A percentile compares a stretch with the other conserved stretches of the same genome.
These are phyloP conservation scores for Epichloe typhina DNA, from an alignment of 2,329 filamentous ascomycete species.

Conservation along the genomic window DNA sequence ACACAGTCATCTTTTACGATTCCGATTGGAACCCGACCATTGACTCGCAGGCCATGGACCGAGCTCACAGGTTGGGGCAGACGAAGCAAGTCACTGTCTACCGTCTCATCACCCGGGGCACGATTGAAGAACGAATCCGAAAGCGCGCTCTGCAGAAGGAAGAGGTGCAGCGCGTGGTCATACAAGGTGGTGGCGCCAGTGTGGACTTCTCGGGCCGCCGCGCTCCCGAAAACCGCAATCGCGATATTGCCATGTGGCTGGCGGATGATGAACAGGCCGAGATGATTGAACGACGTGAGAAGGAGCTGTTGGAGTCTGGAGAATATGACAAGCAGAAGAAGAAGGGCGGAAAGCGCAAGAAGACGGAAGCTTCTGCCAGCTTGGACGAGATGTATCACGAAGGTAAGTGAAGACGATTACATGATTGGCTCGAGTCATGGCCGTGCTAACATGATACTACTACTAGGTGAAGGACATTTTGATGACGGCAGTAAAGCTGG, in stretches of 20 bases:
- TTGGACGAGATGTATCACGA: slow-evolving; percentile 99
- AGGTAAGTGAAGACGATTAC: slow-evolving; percentile 45
- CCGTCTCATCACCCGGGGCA: slow-evolving; percentile 88
- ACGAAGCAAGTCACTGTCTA: slow-evolving; percentile 95
- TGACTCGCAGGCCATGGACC: slow-evolving; percentile 97
- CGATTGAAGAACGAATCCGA: slow-evolving; percentile 94
- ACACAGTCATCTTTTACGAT: slow-evolving; percentile 99
- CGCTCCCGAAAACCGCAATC: slow-evolving; percentile 80
- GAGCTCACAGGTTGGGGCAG: slow-evolving; percentile 92
- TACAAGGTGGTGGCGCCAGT: slow-evolving; percentile 76
- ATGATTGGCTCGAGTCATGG: not conserved
- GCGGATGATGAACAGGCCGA: slow-evolving; percentile 94
- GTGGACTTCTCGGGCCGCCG: slow-evolving; percentile 94
- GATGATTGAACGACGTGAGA: slow-evolving; percentile 84
- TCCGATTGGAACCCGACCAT: slow-evolving; percentile 99
- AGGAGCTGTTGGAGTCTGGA: slow-evolving; percentile 66
- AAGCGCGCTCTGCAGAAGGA: slow-evolving; percentile 97
- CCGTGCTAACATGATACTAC: slow-evolving; percentile 1
- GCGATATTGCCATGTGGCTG: slow-evolving; percentile 98
- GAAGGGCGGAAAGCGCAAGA: slow-evolving; percentile 43
- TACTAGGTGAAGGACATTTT: slow-evolving; percentile 90
- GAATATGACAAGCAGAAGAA: slow-evolving; percentile 52
- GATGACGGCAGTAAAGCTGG: slow-evolving; percentile 65
- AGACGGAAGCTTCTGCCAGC: slow-evolving; percentile 44
- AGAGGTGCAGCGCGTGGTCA: slow-evolving; percentile 94